Conservation (phyloP, 495 filamentous ascomycete species). For the Penicillium daleae region DNA sequence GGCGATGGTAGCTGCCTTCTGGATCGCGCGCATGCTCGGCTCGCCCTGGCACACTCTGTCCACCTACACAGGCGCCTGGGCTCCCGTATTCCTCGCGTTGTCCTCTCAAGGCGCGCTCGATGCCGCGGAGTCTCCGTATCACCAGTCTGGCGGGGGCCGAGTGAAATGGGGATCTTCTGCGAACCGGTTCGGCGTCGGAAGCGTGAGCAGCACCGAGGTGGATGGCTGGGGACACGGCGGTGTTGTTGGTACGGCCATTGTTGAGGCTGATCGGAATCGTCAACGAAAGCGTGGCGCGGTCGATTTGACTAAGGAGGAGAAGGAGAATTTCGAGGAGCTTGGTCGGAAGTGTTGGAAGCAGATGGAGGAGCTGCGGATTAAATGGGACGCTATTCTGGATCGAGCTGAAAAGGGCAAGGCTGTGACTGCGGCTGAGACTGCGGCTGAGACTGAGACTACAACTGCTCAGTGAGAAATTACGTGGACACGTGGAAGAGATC, state of each 20-base stretch:
- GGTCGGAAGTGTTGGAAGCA: slow-evolving; percentile 75
- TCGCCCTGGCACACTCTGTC: slow-evolving; percentile 83
- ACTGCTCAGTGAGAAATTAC: slow-evolving; percentile 1
- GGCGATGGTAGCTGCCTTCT: slow-evolving; percentile 67
- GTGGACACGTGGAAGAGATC: background rate
- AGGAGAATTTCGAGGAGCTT: slow-evolving; percentile 71
- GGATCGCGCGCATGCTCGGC: slow-evolving; percentile 74
- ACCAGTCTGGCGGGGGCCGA: slow-evolving; percentile 51
- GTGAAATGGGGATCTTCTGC: slow-evolving; percentile 85
- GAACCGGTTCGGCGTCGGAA: slow-evolving; percentile 57
- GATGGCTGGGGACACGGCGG: slow-evolving; percentile 87
- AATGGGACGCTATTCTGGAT: slow-evolving; percentile 73
- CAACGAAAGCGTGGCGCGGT: slow-evolving; percentile 59
- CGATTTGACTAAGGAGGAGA: slow-evolving; percentile 65
- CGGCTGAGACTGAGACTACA: slow-evolving; percentile 6
- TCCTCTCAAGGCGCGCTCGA: slow-evolving; percentile 68
- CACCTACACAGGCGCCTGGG: slow-evolving; percentile 74
- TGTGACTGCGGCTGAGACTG: slow-evolving; percentile 2
- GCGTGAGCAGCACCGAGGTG: slow-evolving; percentile 72
- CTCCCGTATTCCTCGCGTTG: slow-evolving; percentile 79
- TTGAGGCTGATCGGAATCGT: slow-evolving; percentile 49
- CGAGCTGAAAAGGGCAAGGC: slow-evolving; percentile 30
- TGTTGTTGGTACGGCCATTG: slow-evolving; percentile 53
- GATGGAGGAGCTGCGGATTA: slow-evolving; percentile 79
- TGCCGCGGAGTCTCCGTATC: slow-evolving; percentile 54